Conservation (phyloP, 139 green algal genomes). For the Deuterostichococcus epilithicus region DNA sequence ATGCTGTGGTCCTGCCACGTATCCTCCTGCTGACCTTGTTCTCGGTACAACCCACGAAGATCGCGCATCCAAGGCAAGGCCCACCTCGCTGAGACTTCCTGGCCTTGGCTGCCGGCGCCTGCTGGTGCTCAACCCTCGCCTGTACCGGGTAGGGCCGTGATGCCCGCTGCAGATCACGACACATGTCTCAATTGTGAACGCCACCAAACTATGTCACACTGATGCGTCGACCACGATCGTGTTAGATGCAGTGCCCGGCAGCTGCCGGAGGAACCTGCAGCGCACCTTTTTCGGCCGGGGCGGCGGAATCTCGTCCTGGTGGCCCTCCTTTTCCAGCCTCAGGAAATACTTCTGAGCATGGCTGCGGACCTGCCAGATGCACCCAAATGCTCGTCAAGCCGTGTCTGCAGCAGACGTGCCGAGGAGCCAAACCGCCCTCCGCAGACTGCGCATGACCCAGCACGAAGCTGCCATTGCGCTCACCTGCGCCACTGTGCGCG, state of each 20-base stretch:
- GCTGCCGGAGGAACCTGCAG: no score
- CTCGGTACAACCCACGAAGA: no score
- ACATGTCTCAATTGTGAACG: not conserved
- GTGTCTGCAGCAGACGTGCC: not conserved
- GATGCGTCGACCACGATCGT: not conserved
- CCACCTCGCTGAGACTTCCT: not conserved
- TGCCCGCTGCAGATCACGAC: not conserved
- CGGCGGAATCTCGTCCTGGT: slow-evolving; percentile 47
- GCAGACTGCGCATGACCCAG: not conserved
- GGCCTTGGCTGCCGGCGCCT: not conserved
- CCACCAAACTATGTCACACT: not conserved
- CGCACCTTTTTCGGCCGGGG: slow-evolving; percentile 53
- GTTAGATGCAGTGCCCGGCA: not conserved
- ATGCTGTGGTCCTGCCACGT: no score
- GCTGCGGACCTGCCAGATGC: slow-evolving; percentile 39
- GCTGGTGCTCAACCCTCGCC: not conserved
- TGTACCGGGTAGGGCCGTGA: not conserved
- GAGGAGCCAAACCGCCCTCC: no score
- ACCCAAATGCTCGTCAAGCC: not conserved
- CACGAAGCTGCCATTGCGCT: not conserved
- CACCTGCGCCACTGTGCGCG: slow-evolving; percentile 23
- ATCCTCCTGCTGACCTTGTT: no score
- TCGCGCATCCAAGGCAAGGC: no score
- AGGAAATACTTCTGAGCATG: slow-evolving; percentile 75
- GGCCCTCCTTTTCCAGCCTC: slow-evolving; percentile 59